Evolutionary conservation across 2,329 filamentous ascomycete species (phyloP).

Genomic region (Beauveria medogensis): DNA sequence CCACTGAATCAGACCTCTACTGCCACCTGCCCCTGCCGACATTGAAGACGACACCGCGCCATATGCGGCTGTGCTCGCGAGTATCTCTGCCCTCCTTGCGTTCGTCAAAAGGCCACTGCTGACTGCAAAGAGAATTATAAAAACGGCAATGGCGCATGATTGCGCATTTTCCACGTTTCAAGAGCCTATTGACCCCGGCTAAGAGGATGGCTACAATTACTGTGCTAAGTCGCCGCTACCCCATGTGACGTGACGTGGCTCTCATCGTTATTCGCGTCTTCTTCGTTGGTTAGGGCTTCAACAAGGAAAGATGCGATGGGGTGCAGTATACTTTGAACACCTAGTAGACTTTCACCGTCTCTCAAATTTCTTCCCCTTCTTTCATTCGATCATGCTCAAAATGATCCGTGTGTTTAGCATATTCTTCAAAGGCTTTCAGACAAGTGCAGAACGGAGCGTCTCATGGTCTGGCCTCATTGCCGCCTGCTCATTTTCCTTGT

Average conservation of each 20-base stretch:
- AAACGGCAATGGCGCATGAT: conserved; percentile 13
- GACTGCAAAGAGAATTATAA: conserved; percentile 14
- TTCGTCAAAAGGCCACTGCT: conserved; percentile 14
- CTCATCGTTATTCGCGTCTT: no score
- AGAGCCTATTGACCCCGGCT: no score
- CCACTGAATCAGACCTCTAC: background rate
- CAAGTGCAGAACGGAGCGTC: background rate
- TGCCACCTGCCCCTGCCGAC: background rate
- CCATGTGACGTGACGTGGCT: no score
- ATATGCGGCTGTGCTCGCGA: conserved; percentile 7
- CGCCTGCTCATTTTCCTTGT: background rate
- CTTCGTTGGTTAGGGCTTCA: no score
- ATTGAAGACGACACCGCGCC: background rate
- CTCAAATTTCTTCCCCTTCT: background rate
- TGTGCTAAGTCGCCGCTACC: no score
- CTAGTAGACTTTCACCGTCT: background rate
- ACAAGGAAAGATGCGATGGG: no score
- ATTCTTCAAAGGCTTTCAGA: conserved; percentile 8
- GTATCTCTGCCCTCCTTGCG: conserved; percentile 9
- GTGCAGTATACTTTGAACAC: no score
- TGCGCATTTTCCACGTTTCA: background rate
- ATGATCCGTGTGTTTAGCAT: background rate
- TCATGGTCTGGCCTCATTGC: conserved; percentile 3
- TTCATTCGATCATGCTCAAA: background rate
- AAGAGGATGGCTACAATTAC: no score